Evolutionary conservation across 2,329 filamentous ascomycete species (phyloP).

Genomic region (Teratosphaeria viscida): DNA sequence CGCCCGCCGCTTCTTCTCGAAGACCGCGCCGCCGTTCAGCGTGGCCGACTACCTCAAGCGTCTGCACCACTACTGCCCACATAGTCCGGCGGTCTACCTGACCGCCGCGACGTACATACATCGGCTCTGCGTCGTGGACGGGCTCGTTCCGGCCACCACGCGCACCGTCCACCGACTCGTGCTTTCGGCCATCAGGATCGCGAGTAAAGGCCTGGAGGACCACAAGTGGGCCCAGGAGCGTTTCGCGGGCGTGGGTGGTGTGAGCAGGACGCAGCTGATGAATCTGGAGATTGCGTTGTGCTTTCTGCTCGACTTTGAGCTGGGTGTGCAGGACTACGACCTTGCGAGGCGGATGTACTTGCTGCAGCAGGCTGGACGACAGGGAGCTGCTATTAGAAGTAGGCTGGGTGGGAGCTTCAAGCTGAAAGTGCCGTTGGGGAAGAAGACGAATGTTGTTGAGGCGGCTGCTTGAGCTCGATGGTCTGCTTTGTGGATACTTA

Average conservation of each 20-base stretch:
- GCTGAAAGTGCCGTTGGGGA: constrained; percentile 19
- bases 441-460: constrained; percentile 5
- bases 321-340: constrained; percentile 32
- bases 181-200: constrained; percentile 72
- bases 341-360: constrained; percentile 25
- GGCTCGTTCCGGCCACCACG: constrained; percentile 66
- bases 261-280: constrained; percentile 70
- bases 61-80: constrained; percentile 82
- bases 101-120: constrained; percentile 82
- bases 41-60: constrained; percentile 77
- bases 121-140: constrained; percentile 62
- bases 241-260: constrained; percentile 78
- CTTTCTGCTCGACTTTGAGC: constrained; percentile 67
- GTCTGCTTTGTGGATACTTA: not conserved
- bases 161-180: constrained; percentile 80
- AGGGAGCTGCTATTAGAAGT: constrained; percentile 14
- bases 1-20: constrained; percentile 87
- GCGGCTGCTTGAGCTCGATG: not conserved
- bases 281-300: constrained; percentile 68
- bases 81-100: constrained; percentile 88
- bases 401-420: constrained; percentile 22
- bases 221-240: constrained; percentile 75
- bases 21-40: constrained; percentile 70
- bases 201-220: constrained; percentile 93
- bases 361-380: constrained; percentile 24